Conservation (phyloP, 2,329 filamentous ascomycete species). For the Aspergillus terreus region DNA sequence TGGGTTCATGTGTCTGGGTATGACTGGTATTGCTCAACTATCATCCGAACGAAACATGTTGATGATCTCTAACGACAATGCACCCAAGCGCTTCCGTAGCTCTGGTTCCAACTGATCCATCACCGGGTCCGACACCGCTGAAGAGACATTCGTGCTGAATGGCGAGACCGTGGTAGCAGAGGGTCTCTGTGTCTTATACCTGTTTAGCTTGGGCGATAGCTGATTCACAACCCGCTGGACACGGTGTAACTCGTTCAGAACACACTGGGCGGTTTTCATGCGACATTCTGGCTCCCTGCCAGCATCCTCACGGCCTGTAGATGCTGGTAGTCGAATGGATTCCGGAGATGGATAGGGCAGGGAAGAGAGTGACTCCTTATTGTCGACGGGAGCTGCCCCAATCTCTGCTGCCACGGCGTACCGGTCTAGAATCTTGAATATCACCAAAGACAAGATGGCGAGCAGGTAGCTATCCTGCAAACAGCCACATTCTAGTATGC, state of each 20-base stretch:
- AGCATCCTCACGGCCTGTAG: neutral
- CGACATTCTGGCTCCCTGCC: neutral
- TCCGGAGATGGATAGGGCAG: neutral
- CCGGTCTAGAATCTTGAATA: conserved; percentile 33
- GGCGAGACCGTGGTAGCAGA: too few species aligned
- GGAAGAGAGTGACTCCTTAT: too few species aligned
- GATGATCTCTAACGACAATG: neutral
- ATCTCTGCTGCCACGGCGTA: conserved; percentile 24
- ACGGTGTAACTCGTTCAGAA: conserved; percentile 37
- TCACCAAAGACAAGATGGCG: conserved; percentile 28
- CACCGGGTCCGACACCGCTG: neutral
- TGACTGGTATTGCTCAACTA: neutral
- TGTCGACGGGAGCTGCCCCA: too few species aligned
- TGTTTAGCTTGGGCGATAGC: conserved; percentile 13
- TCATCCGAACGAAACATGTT: neutral
- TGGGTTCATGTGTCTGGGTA: too few species aligned
- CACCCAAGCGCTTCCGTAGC: neutral
- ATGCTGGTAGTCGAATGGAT: neutral
- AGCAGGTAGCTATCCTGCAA: conserved; percentile 31
- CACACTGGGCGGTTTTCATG: conserved; percentile 26
- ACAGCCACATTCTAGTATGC: conserved; percentile 33
- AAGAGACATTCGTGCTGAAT: neutral
- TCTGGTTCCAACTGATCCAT: neutral
- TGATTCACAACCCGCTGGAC: conserved; percentile 29
- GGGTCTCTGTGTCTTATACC: too few species aligned